phyloP scores from a whole-genome alignment of 2,329 filamentous ascomycete species.

The Calonectria pseudoreteaudii region DNA sequence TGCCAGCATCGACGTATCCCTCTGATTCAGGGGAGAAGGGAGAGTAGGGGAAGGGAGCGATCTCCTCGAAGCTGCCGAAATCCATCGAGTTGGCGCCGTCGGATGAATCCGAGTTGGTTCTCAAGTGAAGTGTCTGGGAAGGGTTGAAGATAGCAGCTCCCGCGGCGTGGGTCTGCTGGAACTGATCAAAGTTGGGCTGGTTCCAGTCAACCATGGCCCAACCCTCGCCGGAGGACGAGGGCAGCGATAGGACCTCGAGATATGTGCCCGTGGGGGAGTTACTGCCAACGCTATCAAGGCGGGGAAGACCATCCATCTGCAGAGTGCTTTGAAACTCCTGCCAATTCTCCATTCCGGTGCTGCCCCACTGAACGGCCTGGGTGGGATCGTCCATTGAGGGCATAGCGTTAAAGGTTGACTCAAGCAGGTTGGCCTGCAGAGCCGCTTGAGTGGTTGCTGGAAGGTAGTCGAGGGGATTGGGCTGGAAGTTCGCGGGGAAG shows the following conservation, averaged over 20 bases:
- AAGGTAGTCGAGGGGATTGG: conserved; percentile 70
- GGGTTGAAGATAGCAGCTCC: conserved; percentile 88
- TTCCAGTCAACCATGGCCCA: conserved; percentile 87
- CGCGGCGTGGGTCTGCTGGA: conserved; percentile 61
- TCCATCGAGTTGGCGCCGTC: conserved; percentile 75
- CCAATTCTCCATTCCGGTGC: conserved; percentile 77
- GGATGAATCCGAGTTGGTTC: conserved; percentile 88
- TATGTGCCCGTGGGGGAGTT: conserved; percentile 67
- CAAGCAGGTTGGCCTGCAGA: conserved; percentile 72
- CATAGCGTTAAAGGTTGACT: conserved; percentile 71
- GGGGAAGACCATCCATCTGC: conserved; percentile 63
- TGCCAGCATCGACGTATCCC: conserved; percentile 71
- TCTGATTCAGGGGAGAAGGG: conserved; percentile 89
- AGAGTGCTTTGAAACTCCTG: conserved; percentile 78
- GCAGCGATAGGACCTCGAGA: conserved; percentile 86
- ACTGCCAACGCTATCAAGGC: conserved; percentile 57
- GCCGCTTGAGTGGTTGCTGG: conserved; percentile 72
- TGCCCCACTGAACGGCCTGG: conserved; percentile 70
- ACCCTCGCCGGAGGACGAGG: conserved; percentile 84
- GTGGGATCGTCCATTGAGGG: conserved; percentile 66
- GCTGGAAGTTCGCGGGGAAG: conserved; percentile 64
- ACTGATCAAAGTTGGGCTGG: conserved; percentile 75
- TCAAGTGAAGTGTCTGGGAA: conserved; percentile 87
- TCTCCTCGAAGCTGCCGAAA: conserved; percentile 85
- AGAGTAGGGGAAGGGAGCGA: conserved; percentile 75